Percentiles rank a stretch among this genome's conserved stretches.
These are phyloP conservation scores for Calonectria pseudoturangicola DNA, from an alignment of 2,329 filamentous ascomycete species.

Conservation along the genomic window DNA sequence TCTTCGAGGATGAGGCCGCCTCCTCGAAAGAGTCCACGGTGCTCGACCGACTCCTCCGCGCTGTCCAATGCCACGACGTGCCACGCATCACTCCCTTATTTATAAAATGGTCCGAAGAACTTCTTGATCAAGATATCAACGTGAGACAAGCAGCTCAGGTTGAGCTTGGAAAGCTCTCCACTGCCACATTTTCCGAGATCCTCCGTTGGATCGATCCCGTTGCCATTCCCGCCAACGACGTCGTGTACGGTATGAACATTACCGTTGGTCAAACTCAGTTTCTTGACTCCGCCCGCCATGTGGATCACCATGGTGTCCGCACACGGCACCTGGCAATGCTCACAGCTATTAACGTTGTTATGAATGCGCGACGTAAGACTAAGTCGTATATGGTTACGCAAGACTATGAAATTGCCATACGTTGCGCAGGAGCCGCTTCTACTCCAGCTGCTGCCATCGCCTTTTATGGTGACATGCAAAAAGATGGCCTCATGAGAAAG, in stretches of 20 bases:
- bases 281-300: constrained; percentile 59
- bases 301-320: constrained; percentile 69
- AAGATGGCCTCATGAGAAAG: constrained; percentile 52
- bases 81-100: constrained; percentile 53
- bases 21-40: constrained; percentile 20
- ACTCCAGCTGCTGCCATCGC: constrained; percentile 59
- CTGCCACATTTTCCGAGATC: constrained; percentile 77
- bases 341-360: constrained; percentile 58
- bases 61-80: constrained; percentile 57
- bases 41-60: constrained; percentile 55
- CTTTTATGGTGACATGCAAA: constrained; percentile 59
- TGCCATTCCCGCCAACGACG: constrained; percentile 69
- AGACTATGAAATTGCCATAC: constrained; percentile 67
- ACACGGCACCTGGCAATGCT: constrained; percentile 63
- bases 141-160: constrained; percentile 52
- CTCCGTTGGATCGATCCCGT: constrained; percentile 77
- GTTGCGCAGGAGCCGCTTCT: constrained; percentile 68
- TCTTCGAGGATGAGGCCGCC: background rate
- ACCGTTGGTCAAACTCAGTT: constrained; percentile 62
- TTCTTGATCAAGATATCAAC: constrained; percentile 48
- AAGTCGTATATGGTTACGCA: constrained; percentile 55
- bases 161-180: constrained; percentile 66
- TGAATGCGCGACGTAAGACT: constrained; percentile 57
- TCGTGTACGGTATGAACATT: constrained; percentile 63
- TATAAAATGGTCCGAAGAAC: constrained; percentile 52